phyloP scores from a whole-genome alignment of 106 monocot genomes.

The Gastrodia elata region DNA sequence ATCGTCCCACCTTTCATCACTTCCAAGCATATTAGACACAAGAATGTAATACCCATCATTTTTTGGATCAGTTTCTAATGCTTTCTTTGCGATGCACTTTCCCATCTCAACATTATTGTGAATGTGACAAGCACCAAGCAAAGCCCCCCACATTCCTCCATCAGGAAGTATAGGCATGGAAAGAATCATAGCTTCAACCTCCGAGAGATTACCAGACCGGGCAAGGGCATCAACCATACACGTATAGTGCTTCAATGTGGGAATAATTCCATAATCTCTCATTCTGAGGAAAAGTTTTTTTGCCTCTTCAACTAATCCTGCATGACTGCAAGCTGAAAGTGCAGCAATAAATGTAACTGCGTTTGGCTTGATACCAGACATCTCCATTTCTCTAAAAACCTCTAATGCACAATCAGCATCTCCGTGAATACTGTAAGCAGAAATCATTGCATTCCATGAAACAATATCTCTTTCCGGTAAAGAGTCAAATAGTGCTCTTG shows the following conservation, averaged over 20 bases:
- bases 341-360: slow-evolving; percentile 58
- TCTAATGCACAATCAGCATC: slow-evolving; percentile 46
- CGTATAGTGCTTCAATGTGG: slow-evolving; percentile 61
- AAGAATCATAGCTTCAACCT: slow-evolving; percentile 50
- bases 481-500: slow-evolving; percentile 65
- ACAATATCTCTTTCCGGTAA: slow-evolving; percentile 56
- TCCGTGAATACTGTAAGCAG: slow-evolving; percentile 68
- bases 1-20: slow-evolving; percentile 52
- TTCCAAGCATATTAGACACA: slow-evolving; percentile 56
- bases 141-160: slow-evolving; percentile 67
- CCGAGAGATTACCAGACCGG: slow-evolving; percentile 47
- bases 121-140: slow-evolving; percentile 65
- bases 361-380: slow-evolving; percentile 34
- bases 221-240: slow-evolving; percentile 81
- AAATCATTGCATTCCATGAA: slow-evolving; percentile 83
- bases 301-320: slow-evolving; percentile 59
- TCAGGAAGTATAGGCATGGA: slow-evolving; percentile 60
- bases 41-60: slow-evolving; percentile 79
- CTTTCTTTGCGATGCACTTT: slow-evolving; percentile 39
- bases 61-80: slow-evolving; percentile 44
- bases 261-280: slow-evolving; percentile 23
- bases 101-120: slow-evolving; percentile 61
- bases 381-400: slow-evolving; percentile 44
- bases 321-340: slow-evolving; percentile 69
- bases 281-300: slow-evolving; percentile 47